Percentiles rank a stretch among this genome's conserved stretches.
phyloP scores from a whole-genome alignment of 495 filamentous ascomycete genomes.

The Daldinia grandis region DNA sequence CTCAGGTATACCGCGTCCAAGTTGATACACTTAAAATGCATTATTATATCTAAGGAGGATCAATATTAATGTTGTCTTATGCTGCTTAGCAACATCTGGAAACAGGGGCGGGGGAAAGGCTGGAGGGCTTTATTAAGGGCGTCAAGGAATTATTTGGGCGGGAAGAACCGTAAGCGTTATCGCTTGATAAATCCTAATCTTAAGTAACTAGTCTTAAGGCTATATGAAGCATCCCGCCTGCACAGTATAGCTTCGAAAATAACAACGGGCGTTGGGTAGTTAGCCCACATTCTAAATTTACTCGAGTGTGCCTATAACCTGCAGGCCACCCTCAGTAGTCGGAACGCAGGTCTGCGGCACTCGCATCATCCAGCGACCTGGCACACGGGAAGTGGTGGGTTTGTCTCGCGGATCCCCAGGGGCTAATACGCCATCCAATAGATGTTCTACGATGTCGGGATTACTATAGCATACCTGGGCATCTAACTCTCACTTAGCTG shows the following conservation, averaged over 20 bases:
- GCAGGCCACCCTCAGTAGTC: neutral
- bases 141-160: no score
- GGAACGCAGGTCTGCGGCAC: neutral
- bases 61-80: no score
- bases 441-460: neutral
- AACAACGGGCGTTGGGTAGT: neutral
- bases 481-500: neutral
- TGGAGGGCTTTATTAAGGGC: no score
- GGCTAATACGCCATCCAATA: neutral
- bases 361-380: neutral
- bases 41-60: no score
- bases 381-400: neutral
- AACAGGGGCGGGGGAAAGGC: no score
- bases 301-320: neutral
- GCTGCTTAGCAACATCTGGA: no score
- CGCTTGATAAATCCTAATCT: no score
- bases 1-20: no score
- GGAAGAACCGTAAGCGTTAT: no score
- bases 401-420: neutral
- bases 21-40: no score
- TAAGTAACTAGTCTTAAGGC: no score
- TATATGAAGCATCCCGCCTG: neutral
- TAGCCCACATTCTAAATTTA: neutral
- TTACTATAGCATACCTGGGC: neutral
- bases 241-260: neutral